Evolutionary conservation across 73 alveolate genomes (phyloP), one percentile per base, ranked within the genome.

Genomic region (Paramecium pentaurelia): DNA sequence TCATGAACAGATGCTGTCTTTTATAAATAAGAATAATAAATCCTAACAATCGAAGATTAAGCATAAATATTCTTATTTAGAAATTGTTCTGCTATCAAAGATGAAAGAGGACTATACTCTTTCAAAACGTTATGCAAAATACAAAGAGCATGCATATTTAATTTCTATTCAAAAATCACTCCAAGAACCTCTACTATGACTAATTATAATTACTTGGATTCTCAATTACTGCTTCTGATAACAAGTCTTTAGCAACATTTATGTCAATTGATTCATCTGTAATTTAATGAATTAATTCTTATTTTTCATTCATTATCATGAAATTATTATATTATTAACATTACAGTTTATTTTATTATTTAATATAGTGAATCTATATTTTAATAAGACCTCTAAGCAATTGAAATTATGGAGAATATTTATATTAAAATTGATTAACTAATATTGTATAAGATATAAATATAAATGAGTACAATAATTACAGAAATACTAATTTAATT

Each of bases 1-100:
- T 80, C 91, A 49, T 49, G 77, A 1, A 80, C 58, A 22, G 91
- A 80, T 42, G 77, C 47, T 47, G 58, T 47, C 58, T 80, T 80
- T 49, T 80, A 80, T 16, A 80, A 80, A 80, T 80, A 80, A 27
- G 84, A 64, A 64, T 64, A 64, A 28, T 64, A 64, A 20, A 64
- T 64, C 11, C 47, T 64, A 64, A 64, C 84, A 3, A 64, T 64
- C 28, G 84, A 64, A 64, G 84, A 64, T 34, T 64, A 4, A 7
- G 22, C 42, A 7, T 20, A 32, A 12, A 64, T 64, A n/a, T 28
- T 64, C 27, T 64, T 64, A 64, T 28, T 64, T 0, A 64, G 47
- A 14, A 64, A 64, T 28, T 64, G 51, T 32, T 64, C 84, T 64
- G 84, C 84, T 10, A 64, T 64, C 30, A 64, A n/a, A 32, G 84